These are phyloP conservation scores for Termitomyces heimii DNA, from an alignment of 768 basidiomycete species.

Conservation along the genomic window DNA sequence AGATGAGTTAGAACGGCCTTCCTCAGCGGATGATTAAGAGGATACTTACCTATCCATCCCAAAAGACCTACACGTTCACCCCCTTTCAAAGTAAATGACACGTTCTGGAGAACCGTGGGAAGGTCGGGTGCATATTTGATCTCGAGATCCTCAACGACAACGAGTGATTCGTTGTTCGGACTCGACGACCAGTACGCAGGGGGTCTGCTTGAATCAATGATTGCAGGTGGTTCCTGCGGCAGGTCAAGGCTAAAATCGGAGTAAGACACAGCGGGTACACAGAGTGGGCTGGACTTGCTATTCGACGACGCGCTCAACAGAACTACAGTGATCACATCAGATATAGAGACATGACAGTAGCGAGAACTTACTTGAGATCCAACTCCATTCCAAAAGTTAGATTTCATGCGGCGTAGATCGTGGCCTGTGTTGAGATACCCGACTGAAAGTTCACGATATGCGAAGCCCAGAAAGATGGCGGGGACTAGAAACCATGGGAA, in stretches of 20 bases:
- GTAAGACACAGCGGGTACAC: too few relatives aligned
- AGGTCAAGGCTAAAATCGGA: too few relatives aligned
- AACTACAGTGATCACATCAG: conserved; percentile 34
- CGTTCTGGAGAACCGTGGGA: conserved; percentile 79
- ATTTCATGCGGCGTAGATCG: too few relatives aligned
- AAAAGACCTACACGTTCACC: conserved; percentile 75
- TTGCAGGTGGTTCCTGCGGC: too few relatives aligned
- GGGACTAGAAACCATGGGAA: too few relatives aligned
- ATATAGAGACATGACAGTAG: background rate
- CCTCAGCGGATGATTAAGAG: too few relatives aligned
- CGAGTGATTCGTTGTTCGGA: conserved; percentile 48
- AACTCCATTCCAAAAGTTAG: too few relatives aligned
- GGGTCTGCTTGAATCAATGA: conserved; percentile 67
- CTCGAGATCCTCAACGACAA: conserved; percentile 69
- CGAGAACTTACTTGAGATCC: conserved; percentile 58
- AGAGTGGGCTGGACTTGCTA: too few relatives aligned
- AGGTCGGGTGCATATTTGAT: conserved; percentile 83
- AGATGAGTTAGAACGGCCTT: background rate
- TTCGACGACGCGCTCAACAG: conserved; percentile 84
- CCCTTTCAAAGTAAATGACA: conserved; percentile 53
- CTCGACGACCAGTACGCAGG: conserved; percentile 94
- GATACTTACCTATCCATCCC: conserved; percentile 70
- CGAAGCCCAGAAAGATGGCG: too few relatives aligned
- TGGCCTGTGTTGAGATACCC: too few relatives aligned
- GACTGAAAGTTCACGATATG: too few relatives aligned